A percentile compares a stretch with the other conserved stretches of the same genome.
Conservation (phyloP, 1,139 yeast species). For the Geotrichum siamense region DNA sequence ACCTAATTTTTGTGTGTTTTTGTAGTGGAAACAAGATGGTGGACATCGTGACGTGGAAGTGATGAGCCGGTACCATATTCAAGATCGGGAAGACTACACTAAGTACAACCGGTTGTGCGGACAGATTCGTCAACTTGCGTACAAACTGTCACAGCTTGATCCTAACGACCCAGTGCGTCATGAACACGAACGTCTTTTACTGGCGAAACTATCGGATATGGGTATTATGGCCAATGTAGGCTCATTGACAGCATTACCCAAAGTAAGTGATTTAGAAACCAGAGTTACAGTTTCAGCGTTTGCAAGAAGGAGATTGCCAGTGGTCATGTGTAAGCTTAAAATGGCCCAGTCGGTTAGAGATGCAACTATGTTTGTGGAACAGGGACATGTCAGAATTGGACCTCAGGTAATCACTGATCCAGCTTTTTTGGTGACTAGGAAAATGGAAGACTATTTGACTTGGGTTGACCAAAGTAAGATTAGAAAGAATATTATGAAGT, state of each 20-base stretch:
- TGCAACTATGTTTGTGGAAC: conserved; percentile 88
- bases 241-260: conserved; percentile 50
- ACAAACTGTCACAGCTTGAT: conserved; percentile 72
- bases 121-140: conserved; percentile 76
- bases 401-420: conserved; percentile 95
- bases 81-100: conserved; percentile 91
- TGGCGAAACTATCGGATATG: conserved; percentile 82
- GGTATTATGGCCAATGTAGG: conserved; percentile 58
- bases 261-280: conserved; percentile 88
- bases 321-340: conserved; percentile 87
- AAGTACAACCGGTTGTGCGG: conserved; percentile 92
- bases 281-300: conserved; percentile 86
- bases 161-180: conserved; percentile 80
- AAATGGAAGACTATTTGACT: conserved; percentile 91
- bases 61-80: conserved; percentile 89
- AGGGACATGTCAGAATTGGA: conserved; percentile 96
- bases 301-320: conserved; percentile 88
- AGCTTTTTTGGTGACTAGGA: conserved; percentile 80
- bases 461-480: conserved; percentile 97
- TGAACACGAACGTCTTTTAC: conserved; percentile 76
- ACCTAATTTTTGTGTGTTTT: neutral
- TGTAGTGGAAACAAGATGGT: conserved; percentile 82
- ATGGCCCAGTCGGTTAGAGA: conserved; percentile 90
- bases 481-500: conserved; percentile 79
- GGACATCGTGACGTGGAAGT: conserved; percentile 94